Percentiles rank a stretch among this genome's conserved stretches.
Conservation (phyloP, 1,139 yeast species). For the Lodderomyces elongisporus region DNA sequence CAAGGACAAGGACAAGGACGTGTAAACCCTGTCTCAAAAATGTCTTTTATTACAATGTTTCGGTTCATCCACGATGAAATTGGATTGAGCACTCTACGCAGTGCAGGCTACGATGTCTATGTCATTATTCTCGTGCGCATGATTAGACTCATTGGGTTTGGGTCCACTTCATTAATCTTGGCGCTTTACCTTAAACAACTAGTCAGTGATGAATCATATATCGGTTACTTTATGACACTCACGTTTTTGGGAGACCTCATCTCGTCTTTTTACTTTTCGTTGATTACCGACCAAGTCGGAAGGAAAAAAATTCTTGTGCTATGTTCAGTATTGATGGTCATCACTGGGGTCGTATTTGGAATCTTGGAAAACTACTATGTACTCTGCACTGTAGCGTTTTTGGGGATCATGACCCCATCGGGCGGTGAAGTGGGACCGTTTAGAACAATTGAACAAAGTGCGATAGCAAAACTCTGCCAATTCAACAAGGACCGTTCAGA, state of each 20-base stretch:
- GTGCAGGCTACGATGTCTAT: constrained; percentile 25
- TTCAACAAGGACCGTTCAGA: constrained; percentile 30
- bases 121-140: constrained; percentile 29
- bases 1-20: too few species aligned
- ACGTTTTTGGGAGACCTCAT: constrained; percentile 37
- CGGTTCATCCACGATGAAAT: constrained; percentile 17
- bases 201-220: constrained; percentile 25
- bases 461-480: constrained; percentile 30
- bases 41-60: too few species aligned
- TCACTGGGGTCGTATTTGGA: constrained; percentile 27
- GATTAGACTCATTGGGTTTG: constrained; percentile 37
- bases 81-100: constrained; percentile 23
- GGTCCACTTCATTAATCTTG: constrained; percentile 37
- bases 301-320: constrained; percentile 24
- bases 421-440: constrained; percentile 45
- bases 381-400: constrained; percentile 22
- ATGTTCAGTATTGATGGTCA: constrained; percentile 25
- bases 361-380: constrained; percentile 17
- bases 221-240: constrained; percentile 36
- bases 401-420: constrained; percentile 38
- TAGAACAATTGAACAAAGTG: constrained; percentile 37
- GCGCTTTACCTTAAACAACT: constrained; percentile 33
- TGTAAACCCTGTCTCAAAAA: too few species aligned
- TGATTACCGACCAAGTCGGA: constrained; percentile 34
- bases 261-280: constrained; percentile 27